These are phyloP conservation scores for Ceratobasidium papillatum DNA, from an alignment of 1,284 basidiomycete genomes.

Conservation along the genomic window DNA sequence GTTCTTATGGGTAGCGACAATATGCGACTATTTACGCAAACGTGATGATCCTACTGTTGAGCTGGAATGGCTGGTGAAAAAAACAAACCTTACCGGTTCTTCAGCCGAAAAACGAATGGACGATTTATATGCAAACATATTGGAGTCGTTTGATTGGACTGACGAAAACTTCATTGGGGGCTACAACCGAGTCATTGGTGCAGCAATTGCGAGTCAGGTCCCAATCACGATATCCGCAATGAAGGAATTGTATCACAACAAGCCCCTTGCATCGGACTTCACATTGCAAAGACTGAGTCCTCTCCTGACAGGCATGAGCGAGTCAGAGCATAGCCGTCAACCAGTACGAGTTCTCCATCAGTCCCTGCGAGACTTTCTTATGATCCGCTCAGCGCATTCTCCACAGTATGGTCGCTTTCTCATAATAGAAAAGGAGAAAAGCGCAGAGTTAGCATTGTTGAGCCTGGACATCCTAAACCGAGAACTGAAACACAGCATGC, in stretches of 20 bases:
- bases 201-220: constrained; percentile 44
- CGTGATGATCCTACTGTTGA: constrained; percentile 42
- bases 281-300: constrained; percentile 1
- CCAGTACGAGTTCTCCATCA: constrained; percentile 12
- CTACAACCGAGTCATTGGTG: constrained; percentile 46
- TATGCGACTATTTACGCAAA: constrained; percentile 44
- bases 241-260: background rate
- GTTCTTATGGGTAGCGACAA: constrained; percentile 48
- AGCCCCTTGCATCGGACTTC: background rate
- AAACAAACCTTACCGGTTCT: background rate
- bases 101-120: constrained; percentile 46
- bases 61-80: constrained; percentile 37
- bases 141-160: constrained; percentile 46
- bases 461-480: background rate
- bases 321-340: background rate
- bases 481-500: background rate
- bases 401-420: background rate
- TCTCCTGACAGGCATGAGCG: constrained; percentile 11
- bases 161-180: constrained; percentile 46
- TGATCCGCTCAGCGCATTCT: background rate
- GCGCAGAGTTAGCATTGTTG: background rate
- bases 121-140: constrained; percentile 46
- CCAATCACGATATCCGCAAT: background rate
- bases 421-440: background rate
- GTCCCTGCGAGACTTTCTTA: constrained; percentile 16